phyloP scores from a whole-genome alignment of 2,329 filamentous ascomycete species.

The Colletotrichum ledebouriae region DNA sequence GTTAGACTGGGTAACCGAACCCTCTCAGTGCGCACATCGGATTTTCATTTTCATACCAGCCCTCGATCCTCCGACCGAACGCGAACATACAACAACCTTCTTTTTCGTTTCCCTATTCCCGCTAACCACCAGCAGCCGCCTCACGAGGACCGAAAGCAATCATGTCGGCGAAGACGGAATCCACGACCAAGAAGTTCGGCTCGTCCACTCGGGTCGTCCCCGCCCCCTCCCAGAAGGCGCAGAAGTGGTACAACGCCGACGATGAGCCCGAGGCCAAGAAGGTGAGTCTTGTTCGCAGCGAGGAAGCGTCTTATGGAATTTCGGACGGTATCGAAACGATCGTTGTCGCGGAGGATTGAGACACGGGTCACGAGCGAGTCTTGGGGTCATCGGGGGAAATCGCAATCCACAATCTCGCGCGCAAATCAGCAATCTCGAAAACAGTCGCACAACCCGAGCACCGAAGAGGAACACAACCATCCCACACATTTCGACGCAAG shows the following conservation, averaged over 20 bases:
- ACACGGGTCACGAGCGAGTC: constrained; percentile 30
- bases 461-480: neutral
- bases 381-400: constrained; percentile 5
- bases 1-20: no score
- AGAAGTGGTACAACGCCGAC: constrained; percentile 99
- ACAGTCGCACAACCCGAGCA: neutral
- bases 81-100: constrained; percentile 36
- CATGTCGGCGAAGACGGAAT: constrained; percentile 80
- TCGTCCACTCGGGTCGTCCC: constrained; percentile 95
- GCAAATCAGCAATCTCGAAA: constrained; percentile 15
- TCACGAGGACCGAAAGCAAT: constrained; percentile 51
- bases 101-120: constrained; percentile 44
- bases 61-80: constrained; percentile 33
- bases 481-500: neutral
- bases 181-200: constrained; percentile 94
- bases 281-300: constrained; percentile 74
- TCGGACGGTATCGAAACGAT: neutral
- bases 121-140: constrained; percentile 42
- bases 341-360: constrained; percentile 7
- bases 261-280: constrained; percentile 91
- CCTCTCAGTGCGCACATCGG: no score
- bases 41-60: constrained; percentile 21
- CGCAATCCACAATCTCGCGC: constrained; percentile 19
- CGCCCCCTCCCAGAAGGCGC: constrained; percentile 89
- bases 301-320: constrained; percentile 27